These are phyloP conservation scores for Pestalotiopsis sp. DNA, from an alignment of 2,329 filamentous ascomycete genomes.

Conservation along the genomic window DNA sequence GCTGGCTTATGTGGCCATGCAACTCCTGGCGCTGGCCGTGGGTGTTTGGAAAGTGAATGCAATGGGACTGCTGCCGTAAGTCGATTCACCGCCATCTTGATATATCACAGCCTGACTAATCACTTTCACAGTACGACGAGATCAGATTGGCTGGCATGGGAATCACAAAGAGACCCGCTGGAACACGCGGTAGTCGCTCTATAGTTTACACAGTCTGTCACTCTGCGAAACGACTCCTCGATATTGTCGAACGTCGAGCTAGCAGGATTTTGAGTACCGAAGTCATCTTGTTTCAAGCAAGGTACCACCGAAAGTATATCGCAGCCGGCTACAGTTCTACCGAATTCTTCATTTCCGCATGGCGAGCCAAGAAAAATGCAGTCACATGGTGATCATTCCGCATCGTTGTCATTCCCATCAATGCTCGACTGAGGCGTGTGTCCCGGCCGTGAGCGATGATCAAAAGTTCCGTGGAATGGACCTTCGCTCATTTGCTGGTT, in stretches of 20 bases:
- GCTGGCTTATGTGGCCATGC: conserved; percentile 83
- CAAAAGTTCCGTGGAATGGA: neutral
- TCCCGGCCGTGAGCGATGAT: neutral
- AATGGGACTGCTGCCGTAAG: conserved; percentile 92
- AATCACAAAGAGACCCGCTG: conserved; percentile 70
- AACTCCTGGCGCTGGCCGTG: conserved; percentile 78
- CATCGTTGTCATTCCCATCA: neutral
- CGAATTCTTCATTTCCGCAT: neutral
- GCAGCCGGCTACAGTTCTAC: neutral
- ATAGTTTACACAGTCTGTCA: conserved; percentile 28
- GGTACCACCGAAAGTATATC: neutral
- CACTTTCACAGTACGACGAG: conserved; percentile 75
- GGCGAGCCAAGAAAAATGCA: neutral
- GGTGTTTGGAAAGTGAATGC: conserved; percentile 96
- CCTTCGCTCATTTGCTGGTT: neutral
- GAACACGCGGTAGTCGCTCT: conserved; percentile 69
- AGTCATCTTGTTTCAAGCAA: neutral
- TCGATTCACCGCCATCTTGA: conserved; percentile 24
- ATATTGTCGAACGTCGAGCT: neutral
- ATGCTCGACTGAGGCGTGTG: neutral
- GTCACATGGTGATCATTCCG: neutral
- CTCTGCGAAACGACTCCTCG: neutral
- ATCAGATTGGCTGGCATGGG: conserved; percentile 98
- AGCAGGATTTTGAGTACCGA: neutral
- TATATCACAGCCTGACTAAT: conserved; percentile 27